Base-by-base conservation (phyloP, 768 basidiomycete genomes). In the Macrolepiota dolichaula region DNA sequence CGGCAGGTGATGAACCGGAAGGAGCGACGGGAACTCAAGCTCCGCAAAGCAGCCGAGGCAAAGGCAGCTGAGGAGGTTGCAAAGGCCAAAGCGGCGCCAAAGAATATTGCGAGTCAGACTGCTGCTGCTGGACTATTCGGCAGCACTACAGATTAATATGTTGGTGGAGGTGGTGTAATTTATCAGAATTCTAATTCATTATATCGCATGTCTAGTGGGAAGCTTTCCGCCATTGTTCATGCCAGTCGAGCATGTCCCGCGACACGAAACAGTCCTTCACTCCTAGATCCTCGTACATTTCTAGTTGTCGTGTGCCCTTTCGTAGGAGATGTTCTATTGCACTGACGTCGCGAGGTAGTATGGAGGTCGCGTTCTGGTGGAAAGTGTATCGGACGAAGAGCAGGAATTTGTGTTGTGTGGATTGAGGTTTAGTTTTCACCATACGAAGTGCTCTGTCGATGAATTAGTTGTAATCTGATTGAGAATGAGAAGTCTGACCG, bases 211-310 rank as follows among this genome's bases (percentile, higher is more conserved):
- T n/a, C 19, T 44, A 24, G 24, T 49, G 47, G 25, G 29, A 32
- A 32, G 44, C 53, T 40, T 11, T 49, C n/a, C 46, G 32, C 59
- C 52, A 50, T n/a, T 44, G 59, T 19, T 54, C 73, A 35, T 81
- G 80, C 92, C 92, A 93, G 52, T 79, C 75, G 46, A 75, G 65
- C 90, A 92, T 93, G 47, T 83, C 83, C 55, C 77, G 76, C 12
- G 88, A 91, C 29, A 93, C 83, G 76, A 83, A 87, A 67, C 89
- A 91, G 68, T 93, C 87, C 65, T 77, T 88, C 57, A 93, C 88
- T 3, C 80, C 80, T 5, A 77, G 68, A 57, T 81, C 82, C 72
- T 91, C 88, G 65, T 85, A 91, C 72, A 80, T 78, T 67, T 91
- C 89, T 40, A 93, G 66, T 65, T 91, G 89, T 63, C 85, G 77